A percentile compares a stretch with the other conserved stretches of the same genome.
These are phyloP conservation scores for Mycena venus DNA, from an alignment of 768 basidiomycete genomes.

Conservation along the genomic window DNA sequence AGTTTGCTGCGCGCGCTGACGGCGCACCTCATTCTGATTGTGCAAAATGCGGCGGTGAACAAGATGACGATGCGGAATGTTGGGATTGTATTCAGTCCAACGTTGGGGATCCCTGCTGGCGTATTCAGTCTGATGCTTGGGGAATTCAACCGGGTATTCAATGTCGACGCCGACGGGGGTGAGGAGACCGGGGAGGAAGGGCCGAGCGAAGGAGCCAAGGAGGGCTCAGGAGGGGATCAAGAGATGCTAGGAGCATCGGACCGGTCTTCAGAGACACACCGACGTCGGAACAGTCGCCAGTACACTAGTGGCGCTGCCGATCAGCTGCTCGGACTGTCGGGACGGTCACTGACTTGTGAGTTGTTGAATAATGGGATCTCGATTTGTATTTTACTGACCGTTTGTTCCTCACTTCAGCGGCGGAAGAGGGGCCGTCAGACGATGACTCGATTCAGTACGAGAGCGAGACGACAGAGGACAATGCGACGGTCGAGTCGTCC, in stretches of 20 bases:
- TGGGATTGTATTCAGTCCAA: conserved; percentile 98
- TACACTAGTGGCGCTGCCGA: conserved; percentile 90
- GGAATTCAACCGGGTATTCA: conserved; percentile 95
- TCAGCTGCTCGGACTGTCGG: conserved; percentile 81
- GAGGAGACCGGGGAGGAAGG: conserved; percentile 36
- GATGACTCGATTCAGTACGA: conserved; percentile 81
- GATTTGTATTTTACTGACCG: conserved; percentile 33
- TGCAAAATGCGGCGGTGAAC: conserved; percentile 90
- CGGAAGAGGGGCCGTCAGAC: conserved; percentile 78
- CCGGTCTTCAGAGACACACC: conserved; percentile 42
- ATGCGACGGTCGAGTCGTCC: conserved; percentile 63
- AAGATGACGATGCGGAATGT: conserved; percentile 99
- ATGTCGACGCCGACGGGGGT: conserved; percentile 68
- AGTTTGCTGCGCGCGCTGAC: conserved; percentile 93
- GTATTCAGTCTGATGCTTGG: conserved; percentile 95
- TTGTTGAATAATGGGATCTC: conserved; percentile 42
- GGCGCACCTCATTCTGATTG: conserved; percentile 94
- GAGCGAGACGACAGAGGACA: conserved; percentile 78
- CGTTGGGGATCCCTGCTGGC: conserved; percentile 96
- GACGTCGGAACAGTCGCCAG: conserved; percentile 83
- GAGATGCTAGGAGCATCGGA: conserved; percentile 44
- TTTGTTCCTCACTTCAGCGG: conserved; percentile 54
- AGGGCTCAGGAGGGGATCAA: conserved; percentile 27
- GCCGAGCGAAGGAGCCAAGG: conserved; percentile 28
- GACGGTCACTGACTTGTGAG: conserved; percentile 75